Percentiles rank a stretch among this genome's conserved stretches.
These are phyloP conservation scores for Quercus agrifolia DNA, from an alignment of 306 rosid species.

Conservation along the genomic window DNA sequence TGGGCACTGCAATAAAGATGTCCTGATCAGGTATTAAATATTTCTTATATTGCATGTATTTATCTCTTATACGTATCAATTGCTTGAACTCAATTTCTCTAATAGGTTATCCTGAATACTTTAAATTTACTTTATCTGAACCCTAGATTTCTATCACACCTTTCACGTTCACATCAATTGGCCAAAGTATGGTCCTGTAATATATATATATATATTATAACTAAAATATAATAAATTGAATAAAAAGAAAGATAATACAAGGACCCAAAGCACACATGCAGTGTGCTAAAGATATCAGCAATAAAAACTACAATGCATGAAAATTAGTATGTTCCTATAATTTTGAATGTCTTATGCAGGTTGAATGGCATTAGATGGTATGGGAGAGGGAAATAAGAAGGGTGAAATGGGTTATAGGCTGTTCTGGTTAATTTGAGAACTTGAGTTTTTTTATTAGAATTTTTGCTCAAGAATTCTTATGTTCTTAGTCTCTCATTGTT, in stretches of 20 bases:
- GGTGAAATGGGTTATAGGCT: not conserved
- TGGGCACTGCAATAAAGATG: conserved; percentile 87
- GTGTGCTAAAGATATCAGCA: no score
- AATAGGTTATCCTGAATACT: not conserved
- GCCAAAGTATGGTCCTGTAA: not conserved
- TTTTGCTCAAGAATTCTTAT: conserved; percentile 11
- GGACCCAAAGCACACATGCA: no score
- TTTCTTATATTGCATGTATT: conserved; percentile 5
- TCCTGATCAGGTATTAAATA: conserved; percentile 59
- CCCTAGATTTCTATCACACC: not conserved
- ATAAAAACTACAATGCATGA: no score
- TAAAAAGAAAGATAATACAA: no score
- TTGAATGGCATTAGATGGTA: not conserved
- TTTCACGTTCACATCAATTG: not conserved
- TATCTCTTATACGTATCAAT: conserved; percentile 9
- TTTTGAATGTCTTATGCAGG: not conserved
- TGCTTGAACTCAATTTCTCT: not conserved
- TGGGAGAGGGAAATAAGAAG: not conserved
- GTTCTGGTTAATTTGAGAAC: not conserved
- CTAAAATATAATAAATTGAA: no score
- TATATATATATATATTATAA: no score
- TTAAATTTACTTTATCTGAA: not conserved
- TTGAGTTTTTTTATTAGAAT: not conserved
- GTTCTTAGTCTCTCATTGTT: conserved; percentile 11
- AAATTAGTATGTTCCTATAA: not conserved